Base-by-base conservation (phyloP, 805 yeast species). In the Candida sanyiensis region DNA sequence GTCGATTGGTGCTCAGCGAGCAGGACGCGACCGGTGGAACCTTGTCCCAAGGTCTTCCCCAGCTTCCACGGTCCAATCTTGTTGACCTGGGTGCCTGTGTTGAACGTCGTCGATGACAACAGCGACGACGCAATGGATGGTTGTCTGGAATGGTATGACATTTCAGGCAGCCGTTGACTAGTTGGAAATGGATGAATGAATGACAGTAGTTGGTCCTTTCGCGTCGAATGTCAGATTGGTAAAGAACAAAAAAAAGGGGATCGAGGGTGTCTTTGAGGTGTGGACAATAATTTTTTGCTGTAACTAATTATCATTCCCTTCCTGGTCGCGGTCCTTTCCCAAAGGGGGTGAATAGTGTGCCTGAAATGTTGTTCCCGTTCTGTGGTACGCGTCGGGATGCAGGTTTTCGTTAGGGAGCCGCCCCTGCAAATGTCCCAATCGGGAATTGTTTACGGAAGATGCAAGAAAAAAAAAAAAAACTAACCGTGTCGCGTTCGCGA, bases 11-110 rank as follows among this genome's bases (percentile, higher is more conserved):
- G 82, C 42, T 81, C 82, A 10, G 89, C 93, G 28, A 84, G 59
- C 18, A 85, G 66, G 1, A 84, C 94, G 39, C 89, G 68, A 4
- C 90, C 90, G 0, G 93, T 82, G 35, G 93, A 84, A 13, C 94
- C 94, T 50, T 83, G 71, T 3, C 94, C 94, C 37, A 84, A 61
- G 5, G 90, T 81, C 52, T 78, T 76, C 15, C 93, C 93, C 38
- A 84, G 64, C 48, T 73, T 73, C 94, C 94, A 84, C 12, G 94
- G 94, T 2, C 94, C 94, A 18, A 84, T 81, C 21, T 66, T 64
- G 43, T 66, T 51, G 20, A 51, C 42, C 32, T 50, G 47, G 9
- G 55, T 67, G 7, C 77, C 73, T 39, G 52, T 71, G 45, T 56
- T 72, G 38, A 63, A 51, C 15, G 67, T 62, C 17, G 72, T 63